Percentiles rank a stretch among this genome's conserved stretches.
Evolutionary conservation across 768 basidiomycete genomes (phyloP).

Genomic region (Tylopilus rubrobrunneus): DNA sequence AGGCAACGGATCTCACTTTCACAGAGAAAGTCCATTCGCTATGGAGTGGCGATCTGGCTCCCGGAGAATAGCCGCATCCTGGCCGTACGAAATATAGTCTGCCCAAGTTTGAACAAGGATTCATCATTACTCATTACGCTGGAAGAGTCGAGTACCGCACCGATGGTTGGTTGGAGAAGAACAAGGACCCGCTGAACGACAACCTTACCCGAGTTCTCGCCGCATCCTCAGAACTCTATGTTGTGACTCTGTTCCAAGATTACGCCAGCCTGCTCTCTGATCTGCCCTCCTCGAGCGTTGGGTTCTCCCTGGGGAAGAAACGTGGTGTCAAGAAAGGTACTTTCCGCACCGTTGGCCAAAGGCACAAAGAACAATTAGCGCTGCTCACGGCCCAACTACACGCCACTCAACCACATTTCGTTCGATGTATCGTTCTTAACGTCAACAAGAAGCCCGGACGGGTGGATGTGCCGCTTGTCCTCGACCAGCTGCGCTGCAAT

Average conservation of each 20-base stretch:
- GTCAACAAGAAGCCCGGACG: too few relatives aligned
- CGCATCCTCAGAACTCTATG: slow-evolving; percentile 74
- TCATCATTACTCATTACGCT: slow-evolving; percentile 94
- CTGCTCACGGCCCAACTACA: too few relatives aligned
- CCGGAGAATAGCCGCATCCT: slow-evolving; percentile 54
- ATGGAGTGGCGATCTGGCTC: slow-evolving; percentile 51
- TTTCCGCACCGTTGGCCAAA: too few relatives aligned
- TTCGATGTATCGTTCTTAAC: too few relatives aligned
- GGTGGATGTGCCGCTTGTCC: too few relatives aligned
- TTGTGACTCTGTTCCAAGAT: slow-evolving; percentile 82
- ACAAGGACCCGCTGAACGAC: slow-evolving; percentile 95
- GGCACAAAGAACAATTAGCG: too few relatives aligned
- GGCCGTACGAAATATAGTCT: slow-evolving; percentile 83
- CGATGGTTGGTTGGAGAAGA: slow-evolving; percentile 37
- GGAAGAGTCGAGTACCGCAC: slow-evolving; percentile 96
- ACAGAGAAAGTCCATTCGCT: slow-evolving; percentile 84
- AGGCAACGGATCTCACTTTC: slow-evolving; percentile 92
- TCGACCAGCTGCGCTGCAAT: too few relatives aligned
- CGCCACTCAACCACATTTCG: too few relatives aligned
- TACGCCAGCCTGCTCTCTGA: slow-evolving; percentile 47
- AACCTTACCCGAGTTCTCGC: slow-evolving; percentile 88
- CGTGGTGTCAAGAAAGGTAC: too few relatives aligned
- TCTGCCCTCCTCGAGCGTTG: too few relatives aligned
- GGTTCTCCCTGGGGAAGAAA: too few relatives aligned
- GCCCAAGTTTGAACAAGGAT: slow-evolving; percentile 87